These are phyloP conservation scores for Exserohilum rostratum DNA, from an alignment of 2,329 filamentous ascomycete genomes.

Conservation along the genomic window DNA sequence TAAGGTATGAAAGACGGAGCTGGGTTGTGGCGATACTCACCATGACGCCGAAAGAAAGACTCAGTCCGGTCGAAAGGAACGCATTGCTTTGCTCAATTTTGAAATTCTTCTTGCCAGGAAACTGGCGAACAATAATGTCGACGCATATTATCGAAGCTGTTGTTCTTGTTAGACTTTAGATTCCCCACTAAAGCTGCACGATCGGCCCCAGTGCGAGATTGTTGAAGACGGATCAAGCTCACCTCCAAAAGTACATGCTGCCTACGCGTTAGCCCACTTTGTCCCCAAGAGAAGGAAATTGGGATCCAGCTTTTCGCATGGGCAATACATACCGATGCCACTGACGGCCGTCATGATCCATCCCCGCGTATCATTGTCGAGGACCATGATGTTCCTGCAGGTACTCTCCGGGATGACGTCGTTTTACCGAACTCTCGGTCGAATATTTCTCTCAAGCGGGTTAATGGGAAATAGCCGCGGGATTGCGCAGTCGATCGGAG, in stretches of 20 bases:
- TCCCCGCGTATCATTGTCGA: slow-evolving; percentile 74
- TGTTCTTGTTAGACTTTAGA: slow-evolving; percentile 41
- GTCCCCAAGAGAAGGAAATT: not conserved
- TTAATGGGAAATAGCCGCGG: slow-evolving; percentile 3
- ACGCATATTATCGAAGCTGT: slow-evolving; percentile 82
- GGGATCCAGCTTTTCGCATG: not conserved
- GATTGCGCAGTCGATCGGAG: not conserved
- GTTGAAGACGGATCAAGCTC: slow-evolving; percentile 5
- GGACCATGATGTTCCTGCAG: slow-evolving; percentile 29
- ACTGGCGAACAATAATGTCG: slow-evolving; percentile 74
- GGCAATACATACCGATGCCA: slow-evolving; percentile 67
- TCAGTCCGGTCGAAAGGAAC: slow-evolving; percentile 87
- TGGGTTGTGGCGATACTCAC: slow-evolving; percentile 56
- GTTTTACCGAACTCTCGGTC: slow-evolving; percentile 9
- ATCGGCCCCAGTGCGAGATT: not conserved
- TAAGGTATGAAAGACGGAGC: slow-evolving; percentile 3
- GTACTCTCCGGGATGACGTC: slow-evolving; percentile 31
- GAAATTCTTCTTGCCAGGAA: slow-evolving; percentile 78
- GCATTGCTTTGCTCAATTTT: slow-evolving; percentile 86
- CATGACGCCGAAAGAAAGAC: slow-evolving; percentile 95
- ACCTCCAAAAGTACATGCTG: slow-evolving; percentile 50
- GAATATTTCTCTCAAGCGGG: not conserved
- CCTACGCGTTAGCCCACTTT: slow-evolving; percentile 19
- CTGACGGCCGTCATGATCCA: slow-evolving; percentile 89
- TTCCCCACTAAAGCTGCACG: not conserved